A percentile compares a stretch with the other conserved stretches of the same genome.
These are phyloP conservation scores for Triticum aestivum DNA, from an alignment of 176 grass and related monocot genomes.

Conservation along the genomic window IWGSC_CS_RefSeq_v2.1 NC_057800.1:638591077-638591576, in stretches of 20 bases:
- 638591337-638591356: conserved; percentile 53
- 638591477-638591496: conserved; percentile 60
- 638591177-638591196: conserved; percentile 80
- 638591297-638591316: conserved; percentile 67
- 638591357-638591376: conserved; percentile 53
- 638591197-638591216: conserved; percentile 60
- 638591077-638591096: conserved; percentile 77
- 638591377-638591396: conserved; percentile 33
- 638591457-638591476: conserved; percentile 66
- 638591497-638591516: conserved; percentile 75
- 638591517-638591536: conserved; percentile 58
- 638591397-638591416: conserved; percentile 45
- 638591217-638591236: conserved; percentile 56
- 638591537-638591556: conserved; percentile 1
- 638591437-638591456: conserved; percentile 78
- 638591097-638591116: conserved; percentile 66
- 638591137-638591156: conserved; percentile 70
- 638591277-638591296: conserved; percentile 46
- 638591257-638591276: conserved; percentile 45
- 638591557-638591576: conserved; percentile 47
- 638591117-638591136: conserved; percentile 73
- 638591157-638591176: conserved; percentile 74
- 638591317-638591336: conserved; percentile 66
- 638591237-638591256: conserved; percentile 39
- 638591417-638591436: conserved; percentile 74